Evolutionary conservation across 305 asterid genomes (phyloP).

Genomic region (Solanum chacoense): DNA sequence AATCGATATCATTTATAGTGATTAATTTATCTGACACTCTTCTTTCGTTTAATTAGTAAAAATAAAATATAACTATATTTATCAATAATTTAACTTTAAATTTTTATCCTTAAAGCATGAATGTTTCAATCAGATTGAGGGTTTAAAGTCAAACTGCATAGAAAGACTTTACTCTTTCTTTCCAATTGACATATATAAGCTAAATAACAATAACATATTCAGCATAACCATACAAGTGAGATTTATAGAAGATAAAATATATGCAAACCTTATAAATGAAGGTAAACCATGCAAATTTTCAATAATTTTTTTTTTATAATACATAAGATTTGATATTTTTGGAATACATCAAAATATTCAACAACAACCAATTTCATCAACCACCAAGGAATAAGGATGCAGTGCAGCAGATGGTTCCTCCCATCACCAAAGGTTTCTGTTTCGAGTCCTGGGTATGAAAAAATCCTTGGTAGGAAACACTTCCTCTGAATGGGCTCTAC

Average conservation of each 20-base stretch:
- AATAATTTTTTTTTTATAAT: not conserved
- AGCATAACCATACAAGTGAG: not conserved
- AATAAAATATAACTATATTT: too few species aligned
- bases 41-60: too few species aligned
- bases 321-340: not conserved
- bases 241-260: not conserved
- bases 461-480: not conserved
- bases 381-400: not conserved
- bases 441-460: not conserved
- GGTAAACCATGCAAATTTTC: not conserved
- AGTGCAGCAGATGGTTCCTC: not conserved
- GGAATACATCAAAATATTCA: not conserved
- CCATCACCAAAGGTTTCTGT: not conserved
- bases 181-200: not conserved
- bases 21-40: too few species aligned
- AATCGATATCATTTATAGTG: not conserved
- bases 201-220: not conserved
- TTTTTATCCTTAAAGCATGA: not conserved
- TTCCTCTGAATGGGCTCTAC: not conserved
- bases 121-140: not conserved
- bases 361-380: not conserved
- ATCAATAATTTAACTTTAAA: too few species aligned
- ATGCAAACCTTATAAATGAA: not conserved
- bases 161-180: not conserved
- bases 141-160: not conserved